Percentiles rank a stretch among this genome's conserved stretches.
Evolutionary conservation across 768 basidiomycete species (phyloP).

Genomic region (Tylopilus plumbeoviolaceoides): DNA sequence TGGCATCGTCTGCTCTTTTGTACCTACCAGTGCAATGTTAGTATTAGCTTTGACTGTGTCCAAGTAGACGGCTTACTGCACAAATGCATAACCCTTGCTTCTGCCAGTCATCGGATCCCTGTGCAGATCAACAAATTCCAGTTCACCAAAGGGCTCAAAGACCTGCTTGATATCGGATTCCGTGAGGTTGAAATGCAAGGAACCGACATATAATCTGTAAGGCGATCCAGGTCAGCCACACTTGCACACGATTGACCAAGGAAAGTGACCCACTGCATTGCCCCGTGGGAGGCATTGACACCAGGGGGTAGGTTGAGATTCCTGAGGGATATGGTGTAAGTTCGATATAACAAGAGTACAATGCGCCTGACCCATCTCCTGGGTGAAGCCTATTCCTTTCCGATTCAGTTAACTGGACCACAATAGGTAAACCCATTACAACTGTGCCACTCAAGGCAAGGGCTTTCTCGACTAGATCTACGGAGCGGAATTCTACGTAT

Average conservation of each 20-base stretch:
- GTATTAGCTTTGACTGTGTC: not conserved
- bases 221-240: conserved; percentile 7
- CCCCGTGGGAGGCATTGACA: conserved; percentile 72
- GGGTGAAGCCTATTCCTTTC: conserved; percentile 89
- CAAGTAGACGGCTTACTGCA: conserved; percentile 63
- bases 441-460: conserved; percentile 87
- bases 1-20: conserved; percentile 87
- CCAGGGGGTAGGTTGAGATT: conserved; percentile 84
- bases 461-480: conserved; percentile 90
- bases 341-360: conserved; percentile 1
- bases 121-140: conserved; percentile 98
- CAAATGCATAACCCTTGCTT: conserved; percentile 97
- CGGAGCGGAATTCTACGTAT: conserved; percentile 92
- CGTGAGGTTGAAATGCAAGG: conserved; percentile 93
- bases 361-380: conserved; percentile 69
- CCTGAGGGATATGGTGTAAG: conserved; percentile 33
- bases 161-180: conserved; percentile 98
- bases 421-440: conserved; percentile 97
- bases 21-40: conserved; percentile 48
- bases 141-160: conserved; percentile 96
- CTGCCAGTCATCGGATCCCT: conserved; percentile 91
- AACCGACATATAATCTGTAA: conserved; percentile 89
- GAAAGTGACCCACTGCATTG: conserved; percentile 69
- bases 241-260: conserved; percentile 13
- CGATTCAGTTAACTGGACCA: conserved; percentile 95